A percentile compares a stretch with the other conserved stretches of the same genome.
Conservation (phyloP, 2,329 filamentous ascomycete species). For the Cladosporium sp. region DNA sequence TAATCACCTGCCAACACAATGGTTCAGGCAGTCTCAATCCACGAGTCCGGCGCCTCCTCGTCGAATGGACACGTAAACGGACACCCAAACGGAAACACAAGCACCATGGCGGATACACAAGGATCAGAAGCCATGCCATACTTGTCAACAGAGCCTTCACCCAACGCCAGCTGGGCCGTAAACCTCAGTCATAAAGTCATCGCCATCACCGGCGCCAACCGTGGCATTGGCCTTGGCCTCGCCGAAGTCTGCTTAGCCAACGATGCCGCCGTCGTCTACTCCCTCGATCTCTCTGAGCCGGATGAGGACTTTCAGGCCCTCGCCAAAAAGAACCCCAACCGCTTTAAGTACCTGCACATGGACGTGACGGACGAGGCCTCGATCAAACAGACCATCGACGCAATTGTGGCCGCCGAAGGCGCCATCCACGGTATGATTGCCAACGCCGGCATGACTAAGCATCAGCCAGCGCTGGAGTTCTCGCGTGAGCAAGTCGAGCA, state of each 20-base stretch:
- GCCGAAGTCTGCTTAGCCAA: slow-evolving; percentile 29
- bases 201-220: slow-evolving; percentile 80
- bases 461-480: slow-evolving; percentile 26
- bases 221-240: slow-evolving; percentile 62
- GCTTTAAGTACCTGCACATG: slow-evolving; percentile 27
- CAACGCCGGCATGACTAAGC: slow-evolving; percentile 26
- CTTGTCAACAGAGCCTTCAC: slow-evolving; percentile 37
- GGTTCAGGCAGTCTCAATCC: slow-evolving; percentile 20
- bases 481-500: slow-evolving; percentile 26
- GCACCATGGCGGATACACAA: not conserved
- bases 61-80: slow-evolving; percentile 18
- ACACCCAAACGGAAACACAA: slow-evolving; percentile 5
- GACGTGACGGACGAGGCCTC: slow-evolving; percentile 25
- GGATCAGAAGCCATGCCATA: slow-evolving; percentile 25
- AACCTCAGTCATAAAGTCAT: slow-evolving; percentile 65
- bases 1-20: slow-evolving; percentile 13
- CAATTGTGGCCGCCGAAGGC: slow-evolving; percentile 21
- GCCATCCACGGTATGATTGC: slow-evolving; percentile 25
- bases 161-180: slow-evolving; percentile 31
- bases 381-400: slow-evolving; percentile 19
- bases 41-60: slow-evolving; percentile 16
- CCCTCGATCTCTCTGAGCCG: slow-evolving; percentile 26
- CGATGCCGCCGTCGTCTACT: slow-evolving; percentile 24
- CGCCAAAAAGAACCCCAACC: slow-evolving; percentile 21
- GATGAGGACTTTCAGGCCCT: slow-evolving; percentile 25